Evolutionary conservation across 371 early-diverging fungal genomes (phyloP), one percentile per base, ranked within the genome.

Genomic region (Apophysomyces elegans): DNA sequence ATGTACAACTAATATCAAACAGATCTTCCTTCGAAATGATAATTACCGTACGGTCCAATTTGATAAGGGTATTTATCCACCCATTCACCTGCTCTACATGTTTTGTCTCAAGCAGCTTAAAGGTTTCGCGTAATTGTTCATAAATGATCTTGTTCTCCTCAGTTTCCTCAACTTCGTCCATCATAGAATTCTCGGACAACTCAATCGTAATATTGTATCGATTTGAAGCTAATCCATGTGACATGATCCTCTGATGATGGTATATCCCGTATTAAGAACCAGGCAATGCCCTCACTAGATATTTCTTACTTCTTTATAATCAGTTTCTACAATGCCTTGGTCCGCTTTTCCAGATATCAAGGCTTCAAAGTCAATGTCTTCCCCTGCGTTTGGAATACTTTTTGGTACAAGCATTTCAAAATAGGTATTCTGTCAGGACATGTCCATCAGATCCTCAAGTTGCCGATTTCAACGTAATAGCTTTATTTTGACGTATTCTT

Each of bases 371-470:
- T 75, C 78, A 3, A 74, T 47, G 2, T 37, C 32, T 7, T 18
- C 37, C 2, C 37, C 16, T 7, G 68, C 68, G 4, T 68, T 60
- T 35, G 56, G 59, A 14, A 38, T 62, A 56, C 72, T 71, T 41
- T 78, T 84, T 6, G 88, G 88, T 4, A 88, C 79, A 18, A 88
- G 63, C 16, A 88, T 86, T 5, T 85, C 84, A 72, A 88, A 88
- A 32, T 84, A 86, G 0, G 81, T 68, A 59, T 83, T 67, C 80
- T 81, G 62, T 37, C 3, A 26, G 12, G 4, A 7, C 32, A 26
- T 26, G 2, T 26, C 32, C 32, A 26, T 26, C 32, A 26, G 32
- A 26, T 26, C 32, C 32, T 26, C 32, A 26, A 26, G 32, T 26
- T 3, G 32, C 32, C 3, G 32, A 26, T 35, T 11, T 41, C 12